Evolutionary conservation across 805 yeast species (phyloP).

Genomic region (Ogataea naganishii): DNA sequence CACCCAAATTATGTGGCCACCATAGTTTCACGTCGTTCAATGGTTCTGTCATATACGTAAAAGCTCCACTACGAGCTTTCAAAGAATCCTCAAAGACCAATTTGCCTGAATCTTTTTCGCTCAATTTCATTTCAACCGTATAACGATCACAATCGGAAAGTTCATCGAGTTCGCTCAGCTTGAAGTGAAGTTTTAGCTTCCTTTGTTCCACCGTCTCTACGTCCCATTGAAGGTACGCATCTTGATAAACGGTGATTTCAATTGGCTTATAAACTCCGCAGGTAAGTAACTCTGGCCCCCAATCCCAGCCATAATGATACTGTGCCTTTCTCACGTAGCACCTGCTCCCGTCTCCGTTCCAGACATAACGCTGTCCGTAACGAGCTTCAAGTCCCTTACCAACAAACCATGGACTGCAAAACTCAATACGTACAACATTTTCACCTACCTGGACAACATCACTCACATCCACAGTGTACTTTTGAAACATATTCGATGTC

Average conservation of each 20-base stretch:
- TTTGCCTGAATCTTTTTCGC: too few species aligned
- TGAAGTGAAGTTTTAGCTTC: too few species aligned
- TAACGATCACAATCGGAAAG: too few species aligned
- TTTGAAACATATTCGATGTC: slow-evolving; percentile 36
- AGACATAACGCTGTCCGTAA: slow-evolving; percentile 22
- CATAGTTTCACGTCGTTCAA: slow-evolving; percentile 28
- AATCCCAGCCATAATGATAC: slow-evolving; percentile 51
- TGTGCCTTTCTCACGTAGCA: slow-evolving; percentile 41
- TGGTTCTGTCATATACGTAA: too few species aligned
- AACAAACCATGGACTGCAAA: slow-evolving; percentile 27
- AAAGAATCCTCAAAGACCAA: too few species aligned
- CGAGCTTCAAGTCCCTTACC: slow-evolving; percentile 26
- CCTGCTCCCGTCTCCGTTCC: slow-evolving; percentile 36
- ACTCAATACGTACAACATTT: slow-evolving; percentile 27
- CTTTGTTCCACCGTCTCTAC: too few species aligned
- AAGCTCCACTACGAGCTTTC: too few species aligned
- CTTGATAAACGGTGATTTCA: slow-evolving; percentile 15
- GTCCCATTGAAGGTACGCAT: slow-evolving; percentile 6
- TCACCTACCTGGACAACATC: slow-evolving; percentile 7
- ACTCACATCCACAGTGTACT: slow-evolving; percentile 23
- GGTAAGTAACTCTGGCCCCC: slow-evolving; percentile 40
- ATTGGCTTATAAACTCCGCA: slow-evolving; percentile 38
- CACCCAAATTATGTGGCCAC: slow-evolving; percentile 32
- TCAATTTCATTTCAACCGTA: too few species aligned
- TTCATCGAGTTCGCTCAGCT: too few species aligned